Percentiles rank a stretch among this genome's conserved stretches.
phyloP scores from a whole-genome alignment of 441 rosid genomes.

The Syzygium syzygioides region DNA sequence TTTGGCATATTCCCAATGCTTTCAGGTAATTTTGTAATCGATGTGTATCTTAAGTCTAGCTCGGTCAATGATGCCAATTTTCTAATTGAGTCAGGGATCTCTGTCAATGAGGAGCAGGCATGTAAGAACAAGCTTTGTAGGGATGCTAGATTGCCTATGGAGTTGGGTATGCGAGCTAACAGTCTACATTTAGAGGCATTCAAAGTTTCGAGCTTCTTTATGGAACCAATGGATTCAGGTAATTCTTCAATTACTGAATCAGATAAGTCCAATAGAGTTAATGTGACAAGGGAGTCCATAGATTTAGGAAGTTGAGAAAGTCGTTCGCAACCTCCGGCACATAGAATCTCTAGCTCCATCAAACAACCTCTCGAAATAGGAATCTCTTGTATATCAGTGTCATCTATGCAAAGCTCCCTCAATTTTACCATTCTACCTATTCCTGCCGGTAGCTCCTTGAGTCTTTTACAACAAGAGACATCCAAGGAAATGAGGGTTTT shows the following conservation, averaged over 20 bases:
- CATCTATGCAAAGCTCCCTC: background rate
- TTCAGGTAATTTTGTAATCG: background rate
- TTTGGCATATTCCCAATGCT: background rate
- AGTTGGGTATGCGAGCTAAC: background rate
- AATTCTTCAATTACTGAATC: background rate
- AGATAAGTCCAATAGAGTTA: background rate
- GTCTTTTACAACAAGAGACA: background rate
- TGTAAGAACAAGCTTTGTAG: background rate
- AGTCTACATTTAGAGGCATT: background rate
- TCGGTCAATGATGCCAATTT: background rate
- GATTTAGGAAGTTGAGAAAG: background rate
- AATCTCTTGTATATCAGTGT: background rate
- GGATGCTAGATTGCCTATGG: background rate
- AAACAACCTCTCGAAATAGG: background rate
- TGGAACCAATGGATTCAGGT: background rate
- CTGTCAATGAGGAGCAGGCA: background rate
- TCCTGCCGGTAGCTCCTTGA: background rate
- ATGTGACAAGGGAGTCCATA: background rate
- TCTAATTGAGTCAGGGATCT: background rate
- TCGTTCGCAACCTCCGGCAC: background rate
- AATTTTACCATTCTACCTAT: background rate
- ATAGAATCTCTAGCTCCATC: background rate
- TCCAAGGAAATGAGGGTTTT: background rate
- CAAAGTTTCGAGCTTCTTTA: background rate
- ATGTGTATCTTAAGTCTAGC: fast-evolving